A percentile compares a stretch with the other conserved stretches of the same genome.
phyloP scores from a whole-genome alignment of 257 asterid genomes.

The Nicotiana otophora region DNA sequence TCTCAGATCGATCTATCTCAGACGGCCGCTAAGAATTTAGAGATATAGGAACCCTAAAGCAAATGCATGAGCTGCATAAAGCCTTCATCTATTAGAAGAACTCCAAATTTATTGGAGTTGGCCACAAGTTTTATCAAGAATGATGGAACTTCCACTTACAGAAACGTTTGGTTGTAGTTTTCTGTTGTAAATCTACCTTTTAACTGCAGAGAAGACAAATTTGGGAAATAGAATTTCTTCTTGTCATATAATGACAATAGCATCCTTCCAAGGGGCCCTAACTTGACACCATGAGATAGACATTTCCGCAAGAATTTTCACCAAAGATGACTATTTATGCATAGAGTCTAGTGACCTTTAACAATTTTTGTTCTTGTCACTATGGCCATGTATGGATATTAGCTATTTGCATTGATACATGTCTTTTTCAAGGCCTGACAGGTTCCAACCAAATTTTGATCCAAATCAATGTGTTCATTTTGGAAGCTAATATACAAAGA shows the following conservation, averaged over 20 bases:
- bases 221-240: neutral
- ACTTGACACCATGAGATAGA: neutral
- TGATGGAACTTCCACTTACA: neutral
- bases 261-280: neutral
- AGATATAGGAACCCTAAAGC: neutral
- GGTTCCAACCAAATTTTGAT: neutral
- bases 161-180: neutral
- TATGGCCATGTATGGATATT: neutral
- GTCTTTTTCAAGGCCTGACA: neutral
- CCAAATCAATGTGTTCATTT: neutral
- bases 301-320: neutral
- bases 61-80: neutral
- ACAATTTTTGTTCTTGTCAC: neutral
- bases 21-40: neutral
- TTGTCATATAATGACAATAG: neutral
- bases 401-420: neutral
- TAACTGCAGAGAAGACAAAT: neutral
- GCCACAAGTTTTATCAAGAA: conserved; percentile 3
- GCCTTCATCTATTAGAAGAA: neutral
- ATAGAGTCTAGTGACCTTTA: neutral
- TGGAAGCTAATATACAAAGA: neutral
- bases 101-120: neutral
- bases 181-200: neutral
- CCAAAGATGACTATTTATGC: neutral
- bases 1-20: neutral